A percentile compares a stretch with the other conserved stretches of the same genome.
Conservation (phyloP, 768 basidiomycete species). For the Podaxis carcinomalis region DNA sequence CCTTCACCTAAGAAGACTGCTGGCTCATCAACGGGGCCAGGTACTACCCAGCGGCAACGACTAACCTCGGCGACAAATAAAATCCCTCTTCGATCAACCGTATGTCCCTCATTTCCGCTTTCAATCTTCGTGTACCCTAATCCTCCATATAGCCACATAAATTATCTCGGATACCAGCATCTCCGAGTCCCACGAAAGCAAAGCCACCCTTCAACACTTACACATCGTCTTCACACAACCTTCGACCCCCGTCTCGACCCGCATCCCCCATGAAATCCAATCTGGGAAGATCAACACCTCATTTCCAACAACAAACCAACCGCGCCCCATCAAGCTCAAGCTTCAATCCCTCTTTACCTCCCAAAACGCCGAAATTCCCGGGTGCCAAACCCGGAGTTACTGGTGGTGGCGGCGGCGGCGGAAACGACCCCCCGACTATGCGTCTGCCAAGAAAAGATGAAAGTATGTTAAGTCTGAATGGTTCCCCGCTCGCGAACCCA, state of each 20-base stretch:
- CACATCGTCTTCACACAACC: slow-evolving; percentile 24
- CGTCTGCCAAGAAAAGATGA: slow-evolving; percentile 73
- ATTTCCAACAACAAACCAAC: slow-evolving; percentile 17
- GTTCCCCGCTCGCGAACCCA: slow-evolving; percentile 78
- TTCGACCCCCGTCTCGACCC: slow-evolving; percentile 35
- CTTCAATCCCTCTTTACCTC: slow-evolving; percentile 69
- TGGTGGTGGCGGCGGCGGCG: slow-evolving; percentile 1
- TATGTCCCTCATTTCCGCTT: slow-evolving; percentile 19
- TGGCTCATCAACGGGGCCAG: slow-evolving; percentile 46
- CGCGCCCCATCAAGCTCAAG: slow-evolving; percentile 57
- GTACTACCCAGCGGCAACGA: slow-evolving; percentile 46
- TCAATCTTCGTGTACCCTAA: neutral
- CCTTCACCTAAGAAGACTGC: slow-evolving; percentile 57
- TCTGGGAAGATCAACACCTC: slow-evolving; percentile 24
- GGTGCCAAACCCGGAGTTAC: slow-evolving; percentile 15
- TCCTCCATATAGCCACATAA: slow-evolving; percentile 25
- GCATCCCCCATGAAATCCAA: slow-evolving; percentile 49
- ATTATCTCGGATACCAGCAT: slow-evolving; percentile 30
- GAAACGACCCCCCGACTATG: slow-evolving; percentile 33
- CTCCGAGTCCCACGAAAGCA: slow-evolving; percentile 43
- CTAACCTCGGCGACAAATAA: slow-evolving; percentile 34
- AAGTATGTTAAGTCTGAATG: slow-evolving; percentile 76
- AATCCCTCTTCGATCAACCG: slow-evolving; percentile 32
- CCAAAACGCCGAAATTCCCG: slow-evolving; percentile 53
- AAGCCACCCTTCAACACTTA: slow-evolving; percentile 40